Evolutionary conservation across 768 basidiomycete genomes (phyloP), one percentile per base, ranked within the genome.

Genomic region (Panellus pusillus): DNA sequence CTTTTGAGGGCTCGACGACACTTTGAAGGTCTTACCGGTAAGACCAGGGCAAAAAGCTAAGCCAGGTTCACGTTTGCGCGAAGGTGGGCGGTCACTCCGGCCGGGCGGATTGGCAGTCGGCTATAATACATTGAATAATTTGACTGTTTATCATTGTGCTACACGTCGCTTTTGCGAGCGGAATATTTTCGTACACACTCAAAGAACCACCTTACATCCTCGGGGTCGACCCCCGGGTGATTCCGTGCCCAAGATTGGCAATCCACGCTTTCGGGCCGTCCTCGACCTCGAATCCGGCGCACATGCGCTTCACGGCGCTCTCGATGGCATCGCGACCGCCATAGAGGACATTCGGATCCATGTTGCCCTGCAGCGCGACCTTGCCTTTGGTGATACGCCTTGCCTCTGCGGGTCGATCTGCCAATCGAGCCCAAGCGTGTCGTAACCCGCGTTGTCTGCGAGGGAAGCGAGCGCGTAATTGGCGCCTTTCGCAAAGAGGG

Each of bases 171-270:
- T 65, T 61, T 53, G 46, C 57, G 57, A 39, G 72, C 65, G 2
- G 91, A 93, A 65, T 92, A 90, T 65, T 86, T 91, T 64, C 88
- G 90, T 44, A 93, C 79, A 65, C 93, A 95, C 69, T 96, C 81
- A 57, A 96, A 82, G 77, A 96, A 97, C 83, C 86, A 96, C 51
- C 79, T 76, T 68, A 97, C 75, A 68, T 97, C 92, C 50, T 98
- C 94, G 18, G 96, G 93, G 68, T 97, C 85, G 13, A 98, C 95
- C 20, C 85, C 89, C 11, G 97, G 4, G 94, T 97, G 62, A 99
- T 95, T 6, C 97, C 97, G 67, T 98, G 97, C 0, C 97, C 97
- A 18, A 99, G 74, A 72, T 98, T 98, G 9, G 91, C 90, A 64
- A 98, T 98, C 93, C 95, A 98, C n/a, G 84, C 89, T 18, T 70